phyloP scores from a whole-genome alignment of 176 grass and related monocot species.

The Bonia amplexicaulis region DNA sequence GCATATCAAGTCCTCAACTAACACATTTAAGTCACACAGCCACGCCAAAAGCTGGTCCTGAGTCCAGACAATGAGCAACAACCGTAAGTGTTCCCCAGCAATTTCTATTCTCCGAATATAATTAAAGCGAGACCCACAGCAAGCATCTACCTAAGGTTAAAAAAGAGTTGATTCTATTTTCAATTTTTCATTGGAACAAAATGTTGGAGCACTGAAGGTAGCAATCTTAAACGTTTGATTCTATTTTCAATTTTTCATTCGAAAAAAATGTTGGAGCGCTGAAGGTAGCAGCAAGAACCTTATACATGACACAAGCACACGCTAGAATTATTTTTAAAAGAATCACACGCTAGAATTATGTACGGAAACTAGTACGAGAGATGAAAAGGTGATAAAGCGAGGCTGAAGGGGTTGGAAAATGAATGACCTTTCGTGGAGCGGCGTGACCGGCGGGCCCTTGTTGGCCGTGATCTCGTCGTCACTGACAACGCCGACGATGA shows the following conservation, averaged over 20 bases:
- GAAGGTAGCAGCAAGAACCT: too few species aligned
- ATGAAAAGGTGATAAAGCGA: neutral
- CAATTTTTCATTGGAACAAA: neutral
- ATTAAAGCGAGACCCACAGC: neutral
- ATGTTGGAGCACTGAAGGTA: neutral
- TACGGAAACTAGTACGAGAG: neutral
- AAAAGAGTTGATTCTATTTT: neutral
- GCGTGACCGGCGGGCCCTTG: slow-evolving; percentile 83
- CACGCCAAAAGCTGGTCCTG: neutral
- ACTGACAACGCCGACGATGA: slow-evolving; percentile 73
- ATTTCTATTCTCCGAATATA: neutral
- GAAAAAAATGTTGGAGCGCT: neutral
- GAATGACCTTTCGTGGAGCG: slow-evolving; percentile 69
- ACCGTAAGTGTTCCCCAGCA: neutral
- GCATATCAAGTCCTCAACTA: neutral
- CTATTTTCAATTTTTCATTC: neutral
- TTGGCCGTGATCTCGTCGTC: slow-evolving; percentile 87
- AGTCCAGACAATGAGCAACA: neutral
- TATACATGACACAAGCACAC: neutral
- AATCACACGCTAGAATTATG: neutral
- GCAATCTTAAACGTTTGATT: neutral
- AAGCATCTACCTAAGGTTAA: neutral
- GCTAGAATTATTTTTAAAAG: neutral
- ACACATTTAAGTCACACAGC: neutral
- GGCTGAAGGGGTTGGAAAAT: neutral